Evolutionary conservation across 768 basidiomycete species (phyloP).

Genomic region (Boletus pseudo-olivaceus): DNA sequence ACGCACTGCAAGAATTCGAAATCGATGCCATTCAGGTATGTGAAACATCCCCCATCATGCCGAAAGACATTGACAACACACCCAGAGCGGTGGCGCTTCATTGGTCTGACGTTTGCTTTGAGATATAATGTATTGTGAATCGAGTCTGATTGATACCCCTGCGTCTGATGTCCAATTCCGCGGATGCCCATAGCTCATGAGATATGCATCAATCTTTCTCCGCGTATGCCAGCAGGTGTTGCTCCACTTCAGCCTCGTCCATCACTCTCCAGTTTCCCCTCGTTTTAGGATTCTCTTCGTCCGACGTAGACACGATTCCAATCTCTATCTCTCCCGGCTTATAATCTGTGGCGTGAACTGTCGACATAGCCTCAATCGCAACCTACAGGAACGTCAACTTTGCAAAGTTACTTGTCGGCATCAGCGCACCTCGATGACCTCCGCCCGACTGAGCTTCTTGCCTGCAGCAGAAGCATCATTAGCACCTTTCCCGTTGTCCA

Average conservation of each 20-base stretch:
- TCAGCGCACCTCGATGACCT: conserved; percentile 82
- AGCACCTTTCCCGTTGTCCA: conserved; percentile 72
- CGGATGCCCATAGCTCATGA: background rate
- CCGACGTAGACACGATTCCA: conserved; percentile 78
- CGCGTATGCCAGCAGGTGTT: conserved; percentile 78
- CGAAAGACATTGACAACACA: background rate
- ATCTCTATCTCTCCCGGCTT: conserved; percentile 96
- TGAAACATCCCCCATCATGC: background rate
- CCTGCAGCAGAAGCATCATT: conserved; percentile 78
- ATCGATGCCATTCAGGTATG: conserved; percentile 66
- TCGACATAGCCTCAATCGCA: conserved; percentile 92
- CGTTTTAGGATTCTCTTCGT: conserved; percentile 70
- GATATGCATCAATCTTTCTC: conserved; percentile 68
- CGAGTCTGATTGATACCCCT: background rate
- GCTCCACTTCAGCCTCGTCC: conserved; percentile 73
- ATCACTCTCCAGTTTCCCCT: conserved; percentile 78
- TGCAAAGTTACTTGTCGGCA: background rate
- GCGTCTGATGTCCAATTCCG: background rate
- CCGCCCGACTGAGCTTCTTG: conserved; percentile 63
- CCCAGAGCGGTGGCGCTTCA: conserved; percentile 65
- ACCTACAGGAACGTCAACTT: conserved; percentile 46
- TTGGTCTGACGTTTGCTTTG: conserved; percentile 28
- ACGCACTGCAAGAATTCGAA: conserved; percentile 51
- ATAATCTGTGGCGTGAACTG: conserved; percentile 93
- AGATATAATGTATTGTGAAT: background rate